Percentiles rank a stretch among this genome's conserved stretches.
Evolutionary conservation across 257 asterid genomes (phyloP).

Genomic region (Solanum medicagineum): DNA sequence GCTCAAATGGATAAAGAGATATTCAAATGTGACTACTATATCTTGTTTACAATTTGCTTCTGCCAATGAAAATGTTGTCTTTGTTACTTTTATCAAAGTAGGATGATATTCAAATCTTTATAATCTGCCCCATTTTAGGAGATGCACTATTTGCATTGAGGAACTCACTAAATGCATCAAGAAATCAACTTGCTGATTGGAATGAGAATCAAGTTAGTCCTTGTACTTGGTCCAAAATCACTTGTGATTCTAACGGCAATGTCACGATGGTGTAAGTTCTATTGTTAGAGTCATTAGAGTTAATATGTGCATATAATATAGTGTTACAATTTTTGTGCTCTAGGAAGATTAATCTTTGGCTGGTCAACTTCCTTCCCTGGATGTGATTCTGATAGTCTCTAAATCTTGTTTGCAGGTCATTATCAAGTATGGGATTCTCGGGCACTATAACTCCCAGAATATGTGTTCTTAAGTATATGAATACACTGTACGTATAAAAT

Average conservation of each 20-base stretch:
- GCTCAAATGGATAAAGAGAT: not conserved
- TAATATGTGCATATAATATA: not conserved
- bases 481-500: constrained; percentile 52
- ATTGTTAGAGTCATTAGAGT: not conserved
- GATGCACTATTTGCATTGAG: constrained; percentile 60
- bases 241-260: constrained; percentile 40
- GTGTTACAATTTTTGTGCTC: not conserved
- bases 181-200: constrained; percentile 66
- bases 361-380: not conserved
- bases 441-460: constrained; percentile 74
- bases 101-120: not conserved
- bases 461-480: constrained; percentile 50
- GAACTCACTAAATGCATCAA: constrained; percentile 55
- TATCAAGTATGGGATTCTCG: constrained; percentile 82
- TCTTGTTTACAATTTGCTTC: not conserved
- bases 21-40: not conserved
- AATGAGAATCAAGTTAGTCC: constrained; percentile 67
- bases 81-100: not conserved
- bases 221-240: constrained; percentile 86
- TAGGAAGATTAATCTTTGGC: not conserved
- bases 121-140: constrained; percentile 31
- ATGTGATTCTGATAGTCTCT: not conserved
- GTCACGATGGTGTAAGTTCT: constrained; percentile 64
- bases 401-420: constrained; percentile 43
- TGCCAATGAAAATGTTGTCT: not conserved